A percentile compares a stretch with the other conserved stretches of the same genome.
Evolutionary conservation across 2,329 filamentous ascomycete species (phyloP).

Genomic region (Aspergillus flavus): DNA sequence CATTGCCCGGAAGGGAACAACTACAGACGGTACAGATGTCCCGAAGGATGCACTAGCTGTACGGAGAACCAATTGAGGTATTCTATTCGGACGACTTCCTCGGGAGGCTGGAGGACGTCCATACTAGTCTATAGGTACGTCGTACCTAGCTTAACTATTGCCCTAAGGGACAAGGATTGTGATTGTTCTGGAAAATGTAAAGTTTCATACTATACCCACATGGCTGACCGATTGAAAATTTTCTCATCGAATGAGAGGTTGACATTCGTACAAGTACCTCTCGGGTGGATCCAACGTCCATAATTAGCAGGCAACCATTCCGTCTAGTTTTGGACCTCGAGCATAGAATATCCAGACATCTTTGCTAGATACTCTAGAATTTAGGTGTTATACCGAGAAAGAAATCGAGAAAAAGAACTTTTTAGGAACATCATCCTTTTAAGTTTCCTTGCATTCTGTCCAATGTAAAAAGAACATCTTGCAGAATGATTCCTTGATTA

Average conservation of each 20-base stretch:
- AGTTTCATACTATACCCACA: conserved; percentile 5
- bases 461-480: not conserved
- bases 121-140: not conserved
- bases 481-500: not conserved
- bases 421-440: not conserved
- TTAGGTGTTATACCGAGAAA: no score
- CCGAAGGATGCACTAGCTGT: not conserved
- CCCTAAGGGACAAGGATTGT: conserved; percentile 5
- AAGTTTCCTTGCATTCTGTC: not conserved
- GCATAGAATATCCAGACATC: not conserved
- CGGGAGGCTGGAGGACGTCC: not conserved
- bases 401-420: not conserved
- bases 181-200: conserved; percentile 6
- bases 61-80: not conserved
- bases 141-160: not conserved
- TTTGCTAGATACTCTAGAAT: not conserved
- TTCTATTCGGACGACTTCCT: not conserved
- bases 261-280: not conserved
- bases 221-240: conserved; percentile 5
- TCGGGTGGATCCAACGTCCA: not conserved
- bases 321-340: not conserved
- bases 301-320: not conserved
- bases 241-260: conserved; percentile 1
- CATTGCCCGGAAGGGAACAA: not conserved
- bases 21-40: not conserved